Percentiles rank a stretch among this genome's conserved stretches.
Evolutionary conservation across 2,329 filamentous ascomycete species (phyloP).

Genomic region (Colletotrichum viniferum): DNA sequence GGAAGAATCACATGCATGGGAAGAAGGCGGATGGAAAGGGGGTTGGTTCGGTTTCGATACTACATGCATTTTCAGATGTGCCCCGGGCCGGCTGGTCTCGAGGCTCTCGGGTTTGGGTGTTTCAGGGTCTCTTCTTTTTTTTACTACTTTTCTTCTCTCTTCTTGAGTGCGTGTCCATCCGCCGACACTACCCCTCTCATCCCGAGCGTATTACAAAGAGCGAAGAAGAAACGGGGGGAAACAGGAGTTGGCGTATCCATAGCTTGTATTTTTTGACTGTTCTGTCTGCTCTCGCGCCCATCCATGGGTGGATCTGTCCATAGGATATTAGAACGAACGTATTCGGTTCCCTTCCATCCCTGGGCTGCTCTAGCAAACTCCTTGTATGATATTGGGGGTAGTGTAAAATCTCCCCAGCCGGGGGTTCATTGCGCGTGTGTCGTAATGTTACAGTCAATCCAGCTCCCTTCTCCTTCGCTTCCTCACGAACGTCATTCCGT

Average conservation of each 20-base stretch:
- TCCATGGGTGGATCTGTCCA: slow-evolving; percentile 19
- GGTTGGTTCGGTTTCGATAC: not conserved
- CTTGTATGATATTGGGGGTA: not conserved
- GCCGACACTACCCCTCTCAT: not conserved
- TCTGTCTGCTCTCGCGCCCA: slow-evolving; percentile 16
- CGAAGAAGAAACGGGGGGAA: slow-evolving; percentile 25
- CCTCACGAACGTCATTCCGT: slow-evolving; percentile 25
- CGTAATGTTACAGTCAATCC: slow-evolving; percentile 8
- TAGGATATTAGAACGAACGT: slow-evolving; percentile 22
- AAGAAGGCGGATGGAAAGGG: not conserved
- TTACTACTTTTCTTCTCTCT: slow-evolving; percentile 22
- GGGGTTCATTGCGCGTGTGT: slow-evolving; percentile 1
- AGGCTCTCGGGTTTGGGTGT: slow-evolving; percentile 7
- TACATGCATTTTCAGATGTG: slow-evolving; percentile 18
- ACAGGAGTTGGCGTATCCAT: slow-evolving; percentile 30
- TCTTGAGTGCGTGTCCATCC: not conserved
- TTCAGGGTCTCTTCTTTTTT: slow-evolving; percentile 19
- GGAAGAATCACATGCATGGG: slow-evolving; percentile 5
- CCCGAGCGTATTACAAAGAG: slow-evolving; percentile 21
- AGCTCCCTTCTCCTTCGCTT: not conserved
- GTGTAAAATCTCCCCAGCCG: not conserved
- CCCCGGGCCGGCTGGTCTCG: slow-evolving; percentile 12
- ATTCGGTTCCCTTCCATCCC: slow-evolving; percentile 1
- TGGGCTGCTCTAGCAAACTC: not conserved
- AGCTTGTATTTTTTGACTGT: slow-evolving; percentile 26